Evolutionary conservation across 176 grass and related monocot species (phyloP).

Genomic region (Oryza officinalis): DNA sequence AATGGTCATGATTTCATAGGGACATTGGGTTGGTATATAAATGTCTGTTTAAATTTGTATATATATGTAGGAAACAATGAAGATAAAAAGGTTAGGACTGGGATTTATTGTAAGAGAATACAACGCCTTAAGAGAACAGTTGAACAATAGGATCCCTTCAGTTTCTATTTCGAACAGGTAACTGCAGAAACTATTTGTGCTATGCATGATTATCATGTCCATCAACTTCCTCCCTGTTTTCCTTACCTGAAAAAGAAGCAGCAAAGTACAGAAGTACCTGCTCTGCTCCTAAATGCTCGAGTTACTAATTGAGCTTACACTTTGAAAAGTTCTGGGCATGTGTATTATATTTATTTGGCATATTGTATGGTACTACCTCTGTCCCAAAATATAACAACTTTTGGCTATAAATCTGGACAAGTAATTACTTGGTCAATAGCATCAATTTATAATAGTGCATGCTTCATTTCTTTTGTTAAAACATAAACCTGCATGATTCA

Average conservation of each 20-base stretch:
- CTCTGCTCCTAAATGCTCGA: too few relatives aligned
- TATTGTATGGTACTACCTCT: too few relatives aligned
- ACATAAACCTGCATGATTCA: background rate
- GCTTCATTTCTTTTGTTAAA: background rate
- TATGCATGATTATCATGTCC: conserved; percentile 7
- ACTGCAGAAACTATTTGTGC: conserved; percentile 20
- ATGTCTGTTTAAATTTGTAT: conserved; percentile 28
- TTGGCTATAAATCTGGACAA: too few relatives aligned
- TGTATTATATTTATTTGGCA: too few relatives aligned
- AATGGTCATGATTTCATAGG: conserved; percentile 17
- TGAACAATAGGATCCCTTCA: conserved; percentile 48
- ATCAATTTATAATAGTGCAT: background rate
- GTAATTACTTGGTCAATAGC: background rate
- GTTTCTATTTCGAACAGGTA: conserved; percentile 58
- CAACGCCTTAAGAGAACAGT: conserved; percentile 39
- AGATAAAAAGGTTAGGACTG: conserved; percentile 59
- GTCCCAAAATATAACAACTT: too few relatives aligned
- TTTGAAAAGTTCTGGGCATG: too few relatives aligned
- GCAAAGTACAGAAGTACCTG: background rate
- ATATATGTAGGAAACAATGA: conserved; percentile 65
- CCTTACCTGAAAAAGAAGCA: background rate
- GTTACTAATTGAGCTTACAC: too few relatives aligned
- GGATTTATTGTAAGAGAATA: conserved; percentile 56
- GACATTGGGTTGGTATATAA: background rate
- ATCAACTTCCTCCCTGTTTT: background rate